Base-by-base conservation (phyloP, 306 rosid genomes). In the Crotalaria pallida region DNA sequence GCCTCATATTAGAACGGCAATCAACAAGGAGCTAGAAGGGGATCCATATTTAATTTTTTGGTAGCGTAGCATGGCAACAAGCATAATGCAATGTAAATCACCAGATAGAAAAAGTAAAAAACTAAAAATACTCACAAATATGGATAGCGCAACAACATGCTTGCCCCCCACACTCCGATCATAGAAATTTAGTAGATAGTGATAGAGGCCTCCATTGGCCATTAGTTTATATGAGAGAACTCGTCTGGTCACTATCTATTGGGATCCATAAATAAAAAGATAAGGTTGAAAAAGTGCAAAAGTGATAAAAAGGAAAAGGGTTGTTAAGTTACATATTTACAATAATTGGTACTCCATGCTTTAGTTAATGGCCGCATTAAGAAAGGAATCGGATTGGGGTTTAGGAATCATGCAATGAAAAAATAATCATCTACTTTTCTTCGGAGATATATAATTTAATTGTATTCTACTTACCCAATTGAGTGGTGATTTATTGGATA, bases 21-120 rank as follows among this genome's bases (percentile, higher is more conserved):
- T n/a, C n/a, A n/a, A n/a, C n/a, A n/a, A n/a, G n/a, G n/a, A n/a
- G n/a, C 4, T 4, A 5, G 1, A 6, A 56, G 18, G 8, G 45
- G 31, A 36, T 10, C 67, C 13, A 45, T 47, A 22, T 52, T 16
- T n/a, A n/a, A n/a, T n/a, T n/a, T n/a, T 56, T 36, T 55, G 82
- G 74, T 72, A 74, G 82, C 82, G 82, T 83, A 77, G 77, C 68
- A 74, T 60, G 11, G 69, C 70, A 86, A 78, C 77, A 78, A 86
- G 38, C 74, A 83, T 74, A 41, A 80, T 82, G 71, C 57, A 26
- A 3, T 62, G n/a, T 56, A 29, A 66, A 66, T 7, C 24, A 24
- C n/a, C 26, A 15, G 23, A 44, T 8, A 31, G 23, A 16, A n/a
- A 52, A 65, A 51, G 12, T 10, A 1, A 45, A 51, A 55, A 77